These are phyloP conservation scores for Penicillium sp. DNA, from an alignment of 2,329 filamentous ascomycete species.

Conservation along the genomic window DNA sequence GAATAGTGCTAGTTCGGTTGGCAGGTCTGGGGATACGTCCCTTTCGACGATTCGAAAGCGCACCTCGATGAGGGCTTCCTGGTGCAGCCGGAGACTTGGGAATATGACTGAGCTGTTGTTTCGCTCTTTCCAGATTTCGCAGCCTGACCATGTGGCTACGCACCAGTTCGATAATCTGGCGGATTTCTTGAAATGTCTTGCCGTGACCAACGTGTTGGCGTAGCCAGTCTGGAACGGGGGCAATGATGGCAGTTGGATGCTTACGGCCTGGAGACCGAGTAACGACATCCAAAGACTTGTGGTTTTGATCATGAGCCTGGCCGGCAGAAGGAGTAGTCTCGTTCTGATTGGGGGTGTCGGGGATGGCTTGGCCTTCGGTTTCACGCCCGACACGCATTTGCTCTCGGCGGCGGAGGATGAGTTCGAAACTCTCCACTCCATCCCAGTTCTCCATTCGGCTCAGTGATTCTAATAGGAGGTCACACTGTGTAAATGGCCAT, in stretches of 20 bases:
- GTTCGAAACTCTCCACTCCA: constrained; percentile 58
- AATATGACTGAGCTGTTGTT: constrained; percentile 1
- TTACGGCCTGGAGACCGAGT: constrained; percentile 12
- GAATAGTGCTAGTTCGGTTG: constrained; percentile 4
- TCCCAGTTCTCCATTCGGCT: constrained; percentile 63
- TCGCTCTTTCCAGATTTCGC: constrained; percentile 3
- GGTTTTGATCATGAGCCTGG: neutral
- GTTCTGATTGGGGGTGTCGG: constrained; percentile 56
- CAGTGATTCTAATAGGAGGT: constrained; percentile 63
- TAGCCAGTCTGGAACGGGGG: constrained; percentile 38
- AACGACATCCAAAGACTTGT: neutral
- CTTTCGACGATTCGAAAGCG: neutral
- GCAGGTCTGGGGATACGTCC: neutral
- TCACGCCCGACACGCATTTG: constrained; percentile 42
- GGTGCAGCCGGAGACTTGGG: neutral
- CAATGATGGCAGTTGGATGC: constrained; percentile 27
- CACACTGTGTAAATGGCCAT: constrained; percentile 62
- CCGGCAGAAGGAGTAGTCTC: neutral
- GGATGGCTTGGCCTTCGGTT: neutral
- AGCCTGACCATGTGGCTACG: constrained; percentile 19
- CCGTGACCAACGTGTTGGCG: constrained; percentile 18
- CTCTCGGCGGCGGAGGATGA: constrained; percentile 37
- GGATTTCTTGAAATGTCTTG: constrained; percentile 33
- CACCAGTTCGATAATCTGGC: constrained; percentile 26
- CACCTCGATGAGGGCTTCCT: neutral